These are phyloP conservation scores for Gnaphalium uliginosum DNA, from an alignment of 129 eudicot genomes.

Conservation along the genomic window DNA sequence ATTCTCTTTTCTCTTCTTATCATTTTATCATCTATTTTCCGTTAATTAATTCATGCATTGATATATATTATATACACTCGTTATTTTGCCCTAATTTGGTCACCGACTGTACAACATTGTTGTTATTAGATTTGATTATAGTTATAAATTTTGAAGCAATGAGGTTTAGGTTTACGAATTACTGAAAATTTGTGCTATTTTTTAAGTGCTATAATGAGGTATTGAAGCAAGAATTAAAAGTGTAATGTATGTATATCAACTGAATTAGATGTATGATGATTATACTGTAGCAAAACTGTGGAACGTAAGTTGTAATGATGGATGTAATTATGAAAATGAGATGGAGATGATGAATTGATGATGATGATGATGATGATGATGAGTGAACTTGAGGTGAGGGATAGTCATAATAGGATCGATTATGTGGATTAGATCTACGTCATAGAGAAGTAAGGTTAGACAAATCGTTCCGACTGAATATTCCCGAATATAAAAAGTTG, in stretches of 20 bases:
- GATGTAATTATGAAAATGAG: conserved; percentile 13
- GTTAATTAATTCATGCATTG: not conserved
- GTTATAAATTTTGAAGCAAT: not conserved
- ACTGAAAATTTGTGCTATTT: not conserved
- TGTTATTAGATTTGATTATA: not conserved
- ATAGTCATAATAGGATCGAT: not conserved
- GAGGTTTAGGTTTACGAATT: conserved; percentile 19
- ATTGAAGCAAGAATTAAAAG: too few relatives aligned
- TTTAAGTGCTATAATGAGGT: conserved; percentile 8
- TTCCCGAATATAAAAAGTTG: too few relatives aligned
- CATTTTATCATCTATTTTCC: not conserved
- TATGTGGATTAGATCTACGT: not conserved
- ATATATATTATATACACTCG: not conserved
- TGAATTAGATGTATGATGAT: conserved; percentile 10
- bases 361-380: not conserved
- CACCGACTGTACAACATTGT: not conserved
- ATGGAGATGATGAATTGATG: too few relatives aligned
- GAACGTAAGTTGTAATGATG: not conserved
- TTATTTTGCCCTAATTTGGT: conserved; percentile 37
- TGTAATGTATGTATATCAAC: not conserved
- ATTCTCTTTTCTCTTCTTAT: not conserved
- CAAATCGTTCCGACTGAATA: conserved; percentile 2
- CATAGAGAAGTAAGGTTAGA: not conserved
- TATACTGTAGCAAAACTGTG: not conserved
- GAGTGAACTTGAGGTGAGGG: not conserved